These are phyloP conservation scores for Verticillium tricorpus DNA, from an alignment of 2,329 filamentous ascomycete genomes.

Conservation along the genomic window DNA sequence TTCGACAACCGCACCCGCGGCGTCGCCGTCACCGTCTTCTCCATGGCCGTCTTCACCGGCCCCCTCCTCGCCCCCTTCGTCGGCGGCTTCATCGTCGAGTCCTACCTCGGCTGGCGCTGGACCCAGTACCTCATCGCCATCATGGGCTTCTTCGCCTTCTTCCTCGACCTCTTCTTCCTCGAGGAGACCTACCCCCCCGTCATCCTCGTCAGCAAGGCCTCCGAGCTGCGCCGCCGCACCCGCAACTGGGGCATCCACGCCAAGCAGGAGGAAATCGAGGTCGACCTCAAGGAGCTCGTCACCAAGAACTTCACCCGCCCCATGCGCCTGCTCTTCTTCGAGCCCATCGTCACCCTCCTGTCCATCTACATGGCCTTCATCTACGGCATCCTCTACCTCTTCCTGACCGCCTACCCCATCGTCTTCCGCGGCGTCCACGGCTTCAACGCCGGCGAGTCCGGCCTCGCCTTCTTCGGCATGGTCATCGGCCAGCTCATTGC, in stretches of 20 bases:
- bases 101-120: slow-evolving; percentile 68
- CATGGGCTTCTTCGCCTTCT: slow-evolving; percentile 58
- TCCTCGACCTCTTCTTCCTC: slow-evolving; percentile 57
- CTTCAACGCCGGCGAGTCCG: slow-evolving; percentile 64
- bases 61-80: slow-evolving; percentile 65
- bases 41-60: slow-evolving; percentile 61
- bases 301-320: slow-evolving; percentile 65
- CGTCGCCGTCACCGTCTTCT: slow-evolving; percentile 52
- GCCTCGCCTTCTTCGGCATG: slow-evolving; percentile 84
- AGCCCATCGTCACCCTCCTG: slow-evolving; percentile 64
- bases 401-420: slow-evolving; percentile 79
- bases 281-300: slow-evolving; percentile 59
- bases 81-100: slow-evolving; percentile 62
- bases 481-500: slow-evolving; percentile 67
- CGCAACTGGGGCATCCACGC: slow-evolving; percentile 69
- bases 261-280: slow-evolving; percentile 67
- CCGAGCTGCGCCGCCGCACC: slow-evolving; percentile 57
- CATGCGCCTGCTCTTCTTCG: slow-evolving; percentile 59
- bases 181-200: slow-evolving; percentile 67
- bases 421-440: slow-evolving; percentile 72
- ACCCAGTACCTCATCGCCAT: slow-evolving; percentile 61
- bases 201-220: slow-evolving; percentile 57
- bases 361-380: slow-evolving; percentile 72
- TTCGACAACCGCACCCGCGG: slow-evolving; percentile 61
- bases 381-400: slow-evolving; percentile 77